Evolutionary conservation across 345 rosid genomes (phyloP), one percentile per base, ranked within the genome.

Genomic region (Populus pruinosa): DNA sequence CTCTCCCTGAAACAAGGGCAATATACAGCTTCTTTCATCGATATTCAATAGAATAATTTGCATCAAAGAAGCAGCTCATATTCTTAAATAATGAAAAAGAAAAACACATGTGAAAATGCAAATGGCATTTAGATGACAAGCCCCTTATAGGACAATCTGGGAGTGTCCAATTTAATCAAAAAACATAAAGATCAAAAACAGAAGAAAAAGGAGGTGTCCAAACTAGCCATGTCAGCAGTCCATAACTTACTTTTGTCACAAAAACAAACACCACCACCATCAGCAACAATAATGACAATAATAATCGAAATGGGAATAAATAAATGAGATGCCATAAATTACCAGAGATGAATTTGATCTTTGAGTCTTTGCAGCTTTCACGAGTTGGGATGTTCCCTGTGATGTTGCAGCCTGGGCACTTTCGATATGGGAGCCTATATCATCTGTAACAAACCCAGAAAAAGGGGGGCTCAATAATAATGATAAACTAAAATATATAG

Each of bases 291-390:
- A 55, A 2, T 8, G 25, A 4, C 25, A 25, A 59, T 59, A 9
- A 59, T 10, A 59, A 59, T n/a, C 63, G 65, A 67, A 25, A 5
- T 18, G 18, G 35, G 12, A 44, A 43, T 36, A 70, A 68, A 38
- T 12, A 3, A 31, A 75, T 31, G 65, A 36, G 44, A 67, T 53
- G 66, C 13, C 69, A 7, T 14, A 29, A 33, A 67, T 85, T 89
- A 93, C 98, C 96, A 93, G 87, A 53, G 99, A 93, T 25, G 99
- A 92, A 83, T 92, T 95, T 80, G 99, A 92, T 86, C 88, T 85
- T 78, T 95, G 97, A 41, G 92, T 87, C 79, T 89, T 93, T 44
- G 97, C 88, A 8, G 98, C 99, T 87, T 89, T 91, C 61, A 76
- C 88, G 27, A 95, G 99, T 33, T 93, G 96, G 21, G 90, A 82